phyloP scores from a whole-genome alignment of 73 alveolate genomes.

The Paramecium bursaria region DNA sequence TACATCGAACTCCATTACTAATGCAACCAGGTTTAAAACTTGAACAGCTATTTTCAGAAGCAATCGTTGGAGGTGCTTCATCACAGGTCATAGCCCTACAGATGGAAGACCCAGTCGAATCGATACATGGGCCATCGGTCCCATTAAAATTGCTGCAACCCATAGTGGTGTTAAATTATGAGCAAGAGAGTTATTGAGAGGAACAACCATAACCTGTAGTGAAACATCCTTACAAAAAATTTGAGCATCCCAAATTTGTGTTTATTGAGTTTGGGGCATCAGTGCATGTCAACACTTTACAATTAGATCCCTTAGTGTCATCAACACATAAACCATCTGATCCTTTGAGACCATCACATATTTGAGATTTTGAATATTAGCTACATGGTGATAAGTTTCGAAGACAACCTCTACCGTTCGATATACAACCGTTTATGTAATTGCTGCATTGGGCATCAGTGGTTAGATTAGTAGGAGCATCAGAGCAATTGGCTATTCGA shows the following conservation, averaged over 20 bases:
- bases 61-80: slow-evolving; percentile 44
- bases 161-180: neutral
- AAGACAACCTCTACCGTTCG: slow-evolving; percentile 51
- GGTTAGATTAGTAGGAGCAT: neutral
- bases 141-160: slow-evolving; percentile 7
- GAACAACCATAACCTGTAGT: slow-evolving; percentile 45
- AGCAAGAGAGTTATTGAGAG: neutral
- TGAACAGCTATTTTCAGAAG: slow-evolving; percentile 2
- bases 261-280: neutral
- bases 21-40: slow-evolving; percentile 31
- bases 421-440: slow-evolving; percentile 16
- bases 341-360: slow-evolving; percentile 13
- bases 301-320: too few relatives aligned
- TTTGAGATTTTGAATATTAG: neutral
- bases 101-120: neutral
- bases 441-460: slow-evolving; percentile 37
- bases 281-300: slow-evolving; percentile 1
- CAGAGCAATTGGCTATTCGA: neutral
- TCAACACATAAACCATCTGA: slow-evolving; percentile 48
- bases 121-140: slow-evolving; percentile 26
- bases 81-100: slow-evolving; percentile 20
- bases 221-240: neutral
- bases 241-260: slow-evolving; percentile 1
- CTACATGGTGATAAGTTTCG: neutral
- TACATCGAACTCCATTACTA: slow-evolving; percentile 30